A percentile compares a stretch with the other conserved stretches of the same genome.
Conservation (phyloP, 768 basidiomycete species). For the Paxillus ammoniavirescens region DNA sequence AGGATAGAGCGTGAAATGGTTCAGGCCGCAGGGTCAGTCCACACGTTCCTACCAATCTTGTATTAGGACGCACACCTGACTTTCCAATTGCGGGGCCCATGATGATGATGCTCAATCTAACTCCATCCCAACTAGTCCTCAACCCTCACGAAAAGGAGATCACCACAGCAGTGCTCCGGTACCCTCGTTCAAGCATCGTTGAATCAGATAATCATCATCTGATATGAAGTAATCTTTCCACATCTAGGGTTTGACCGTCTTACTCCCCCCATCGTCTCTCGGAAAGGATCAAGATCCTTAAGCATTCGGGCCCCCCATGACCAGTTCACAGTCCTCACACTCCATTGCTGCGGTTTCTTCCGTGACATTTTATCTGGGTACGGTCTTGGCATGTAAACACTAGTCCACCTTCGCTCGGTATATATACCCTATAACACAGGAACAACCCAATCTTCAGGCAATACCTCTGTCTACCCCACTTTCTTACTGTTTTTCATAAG, state of each 20-base stretch:
- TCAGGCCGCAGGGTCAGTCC: no score
- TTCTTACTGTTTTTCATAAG: neutral
- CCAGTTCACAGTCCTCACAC: neutral
- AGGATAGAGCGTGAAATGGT: no score
- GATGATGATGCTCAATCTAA: neutral
- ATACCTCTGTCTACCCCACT: slow-evolving; percentile 5
- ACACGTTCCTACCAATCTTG: neutral
- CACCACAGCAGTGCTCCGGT: neutral
- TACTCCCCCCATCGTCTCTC: neutral
- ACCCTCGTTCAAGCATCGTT: slow-evolving; percentile 11
- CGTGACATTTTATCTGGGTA: no score
- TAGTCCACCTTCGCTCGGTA: slow-evolving; percentile 10
- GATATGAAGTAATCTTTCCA: slow-evolving; percentile 9
- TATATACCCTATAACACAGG: slow-evolving; percentile 21
- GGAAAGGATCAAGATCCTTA: neutral
- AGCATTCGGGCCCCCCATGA: neutral
- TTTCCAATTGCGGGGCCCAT: neutral
- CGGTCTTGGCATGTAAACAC: slow-evolving; percentile 1
- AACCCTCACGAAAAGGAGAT: neutral
- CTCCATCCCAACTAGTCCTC: no score
- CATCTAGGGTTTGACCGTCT: slow-evolving; percentile 8
- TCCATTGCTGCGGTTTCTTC: no score
- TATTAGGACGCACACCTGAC: neutral
- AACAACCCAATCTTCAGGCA: neutral
- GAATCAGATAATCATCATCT: slow-evolving; percentile 25